These are phyloP conservation scores for Starmera caribaea DNA, from an alignment of 805 yeast genomes.

Conservation along the genomic window DNA sequence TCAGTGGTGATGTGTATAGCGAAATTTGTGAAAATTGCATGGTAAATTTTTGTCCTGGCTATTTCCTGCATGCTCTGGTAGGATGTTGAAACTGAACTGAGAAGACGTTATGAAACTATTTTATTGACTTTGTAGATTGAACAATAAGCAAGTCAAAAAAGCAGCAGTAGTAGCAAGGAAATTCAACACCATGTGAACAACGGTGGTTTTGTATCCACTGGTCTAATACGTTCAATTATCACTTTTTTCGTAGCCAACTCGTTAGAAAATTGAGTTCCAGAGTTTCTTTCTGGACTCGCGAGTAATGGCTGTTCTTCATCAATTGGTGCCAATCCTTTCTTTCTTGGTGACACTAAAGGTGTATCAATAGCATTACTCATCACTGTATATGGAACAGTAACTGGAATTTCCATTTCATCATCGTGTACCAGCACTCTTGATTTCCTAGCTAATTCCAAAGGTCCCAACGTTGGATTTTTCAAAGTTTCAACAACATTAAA, in stretches of 20 bases:
- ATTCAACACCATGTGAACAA: conserved; percentile 57
- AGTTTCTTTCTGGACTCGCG: not conserved
- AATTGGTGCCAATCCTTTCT: not conserved
- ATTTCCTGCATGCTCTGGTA: too few species aligned
- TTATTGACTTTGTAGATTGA: too few species aligned
- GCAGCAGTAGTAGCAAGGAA: too few species aligned
- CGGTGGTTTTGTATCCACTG: conserved; percentile 46
- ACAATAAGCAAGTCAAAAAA: too few species aligned
- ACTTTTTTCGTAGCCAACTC: conserved; percentile 29
- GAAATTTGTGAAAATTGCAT: too few species aligned
- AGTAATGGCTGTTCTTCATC: not conserved
- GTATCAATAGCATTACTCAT: conserved; percentile 36
- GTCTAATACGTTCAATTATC: conserved; percentile 50
- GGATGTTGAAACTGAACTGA: too few species aligned
- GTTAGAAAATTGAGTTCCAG: conserved; percentile 8
- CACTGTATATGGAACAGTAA: conserved; percentile 25
- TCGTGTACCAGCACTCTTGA: conserved; percentile 51
- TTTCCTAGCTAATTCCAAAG: conserved; percentile 53
- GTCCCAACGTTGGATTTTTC: conserved; percentile 49
- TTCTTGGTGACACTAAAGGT: conserved; percentile 13
- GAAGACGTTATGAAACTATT: too few species aligned
- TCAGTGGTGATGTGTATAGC: too few species aligned
- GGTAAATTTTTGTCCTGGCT: too few species aligned
- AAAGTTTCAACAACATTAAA: conserved; percentile 64
- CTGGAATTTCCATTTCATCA: conserved; percentile 50